Evolutionary conservation across 805 yeast species (phyloP), one percentile per base, ranked within the genome.

Genomic region (Nematodospora valgi): DNA sequence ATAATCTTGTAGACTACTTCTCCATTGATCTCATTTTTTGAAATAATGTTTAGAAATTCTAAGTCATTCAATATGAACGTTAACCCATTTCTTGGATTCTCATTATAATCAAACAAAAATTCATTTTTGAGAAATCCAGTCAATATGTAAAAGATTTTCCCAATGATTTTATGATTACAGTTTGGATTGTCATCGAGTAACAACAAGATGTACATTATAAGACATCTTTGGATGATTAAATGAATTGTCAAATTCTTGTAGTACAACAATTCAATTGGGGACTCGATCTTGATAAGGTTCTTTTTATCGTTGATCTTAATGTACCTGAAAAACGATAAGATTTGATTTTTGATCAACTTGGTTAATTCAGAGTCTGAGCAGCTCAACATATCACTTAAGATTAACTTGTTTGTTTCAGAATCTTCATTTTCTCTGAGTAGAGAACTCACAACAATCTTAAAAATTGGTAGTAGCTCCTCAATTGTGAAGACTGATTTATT

Each of bases 211-310:
- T 71, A 62, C 18, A 74, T 59, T 4, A 66, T 67, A 37, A 77
- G 62, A 19, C 80, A 66, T 40, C 72, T 74, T 23, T 70, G 64
- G 22, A 76, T 71, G 39, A 77, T 67, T 50, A 76, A 51, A 51
- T 76, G 82, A 27, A 76, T 72, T 7, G 70, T 58, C 49, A 74
- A 72, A 52, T 77, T 77, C 43, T 80, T 74, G 56, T 76, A 77
- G 48, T 74, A 77, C 27, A 75, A 62, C 26, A 77, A 62, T 53
- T 74, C 80, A 55, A 78, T 71, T 8, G 76, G 58, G 43, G 74
- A 77, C 34, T 62, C 64, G 20, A 78, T 44, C 5, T 32, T 44
- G 23, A 66, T 52, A 8, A 45, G 41, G 30, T 58, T 51, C 12
- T 46, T 44, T 10, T 35, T 35, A 6, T 40, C 32, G 37, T 58